Evolutionary conservation across 2,329 filamentous ascomycete species (phyloP).

Genomic region (Fusarium nygamai): DNA sequence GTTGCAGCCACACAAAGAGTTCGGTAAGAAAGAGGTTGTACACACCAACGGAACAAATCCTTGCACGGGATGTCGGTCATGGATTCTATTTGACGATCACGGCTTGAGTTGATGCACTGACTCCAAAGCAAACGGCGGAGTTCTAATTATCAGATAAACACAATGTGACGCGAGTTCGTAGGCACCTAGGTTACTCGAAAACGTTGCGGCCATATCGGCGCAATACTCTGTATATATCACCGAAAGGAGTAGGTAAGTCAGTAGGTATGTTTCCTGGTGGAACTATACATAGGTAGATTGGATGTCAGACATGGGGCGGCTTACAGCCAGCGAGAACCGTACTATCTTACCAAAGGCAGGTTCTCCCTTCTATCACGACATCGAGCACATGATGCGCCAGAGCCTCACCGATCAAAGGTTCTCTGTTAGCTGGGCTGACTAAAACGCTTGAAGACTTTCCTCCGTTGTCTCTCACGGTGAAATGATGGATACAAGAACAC

Average conservation of each 20-base stretch:
- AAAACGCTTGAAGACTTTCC: conserved; percentile 1
- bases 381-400: conserved; percentile 20
- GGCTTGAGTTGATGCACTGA: neutral
- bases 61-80: conserved; percentile 32
- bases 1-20: conserved; percentile 25
- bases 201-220: neutral
- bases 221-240: neutral
- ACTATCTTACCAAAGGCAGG: neutral
- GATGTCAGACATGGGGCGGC: neutral
- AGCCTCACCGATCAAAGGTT: conserved; percentile 10
- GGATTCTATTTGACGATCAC: conserved; percentile 27
- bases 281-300: neutral
- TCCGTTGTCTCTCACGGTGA: neutral
- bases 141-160: neutral
- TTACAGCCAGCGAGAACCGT: conserved; percentile 9
- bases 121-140: conserved; percentile 3
- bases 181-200: neutral
- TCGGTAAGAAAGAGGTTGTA: conserved; percentile 15
- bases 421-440: neutral
- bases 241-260: neutral
- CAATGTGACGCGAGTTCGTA: neutral
- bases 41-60: conserved; percentile 26
- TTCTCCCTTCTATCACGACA: conserved; percentile 16
- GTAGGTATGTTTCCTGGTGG: neutral
- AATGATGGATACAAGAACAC: conserved; percentile 6